Conservation (phyloP, 2,329 filamentous ascomycete species). For the Trichophyton simii region DNA sequence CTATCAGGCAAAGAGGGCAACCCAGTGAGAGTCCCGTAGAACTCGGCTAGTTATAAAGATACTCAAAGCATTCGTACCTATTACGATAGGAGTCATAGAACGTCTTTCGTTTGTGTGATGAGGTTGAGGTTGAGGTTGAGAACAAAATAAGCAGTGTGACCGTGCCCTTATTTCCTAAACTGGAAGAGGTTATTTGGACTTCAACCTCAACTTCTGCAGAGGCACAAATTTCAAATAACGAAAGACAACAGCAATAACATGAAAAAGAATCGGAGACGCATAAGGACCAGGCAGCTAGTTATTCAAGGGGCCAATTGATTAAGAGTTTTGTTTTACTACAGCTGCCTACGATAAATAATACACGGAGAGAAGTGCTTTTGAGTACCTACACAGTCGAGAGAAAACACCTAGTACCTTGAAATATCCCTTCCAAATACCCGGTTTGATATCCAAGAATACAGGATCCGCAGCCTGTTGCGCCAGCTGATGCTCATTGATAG, state of each 20-base stretch:
- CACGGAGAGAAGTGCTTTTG: neutral
- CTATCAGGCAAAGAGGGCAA: no score
- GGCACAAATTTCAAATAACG: neutral
- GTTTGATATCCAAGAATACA: constrained; percentile 33
- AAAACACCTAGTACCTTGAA: constrained; percentile 26
- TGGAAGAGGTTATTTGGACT: neutral
- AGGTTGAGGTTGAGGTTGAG: neutral
- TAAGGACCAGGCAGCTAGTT: no score
- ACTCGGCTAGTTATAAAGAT: neutral
- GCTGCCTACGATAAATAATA: neutral
- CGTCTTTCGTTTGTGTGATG: neutral
- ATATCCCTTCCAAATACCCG: constrained; percentile 34
- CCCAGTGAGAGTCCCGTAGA: no score
- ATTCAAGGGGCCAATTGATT: no score
- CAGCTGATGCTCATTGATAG: constrained; percentile 37
- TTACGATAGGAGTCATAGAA: neutral
- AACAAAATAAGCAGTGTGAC: neutral
- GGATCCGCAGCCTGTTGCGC: constrained; percentile 32
- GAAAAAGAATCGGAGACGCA: neutral
- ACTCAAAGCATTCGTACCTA: neutral
- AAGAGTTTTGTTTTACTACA: no score
- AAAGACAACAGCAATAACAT: no score
- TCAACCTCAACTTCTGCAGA: neutral
- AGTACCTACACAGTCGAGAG: neutral
- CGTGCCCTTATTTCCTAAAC: neutral